phyloP scores from a whole-genome alignment of 768 basidiomycete species.

The Suillus decipiens region DNA sequence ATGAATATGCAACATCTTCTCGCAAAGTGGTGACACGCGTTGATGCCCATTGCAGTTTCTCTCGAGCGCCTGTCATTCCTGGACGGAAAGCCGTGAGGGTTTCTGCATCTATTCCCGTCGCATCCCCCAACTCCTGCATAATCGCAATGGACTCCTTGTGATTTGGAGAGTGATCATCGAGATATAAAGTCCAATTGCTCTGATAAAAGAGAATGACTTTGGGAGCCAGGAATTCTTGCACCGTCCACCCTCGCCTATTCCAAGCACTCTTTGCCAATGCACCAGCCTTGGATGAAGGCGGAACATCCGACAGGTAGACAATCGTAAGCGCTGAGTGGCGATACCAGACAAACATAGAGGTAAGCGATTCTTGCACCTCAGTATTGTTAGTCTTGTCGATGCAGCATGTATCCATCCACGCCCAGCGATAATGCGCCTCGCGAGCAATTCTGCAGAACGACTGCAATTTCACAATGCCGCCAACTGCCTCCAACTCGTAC shows the following conservation, averaged over 20 bases:
- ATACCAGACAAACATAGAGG: conserved; percentile 2
- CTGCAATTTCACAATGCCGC: background rate
- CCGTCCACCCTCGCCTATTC: background rate
- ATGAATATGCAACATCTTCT: background rate
- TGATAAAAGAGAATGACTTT: conserved; percentile 2
- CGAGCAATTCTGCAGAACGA: background rate
- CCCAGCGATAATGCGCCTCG: background rate
- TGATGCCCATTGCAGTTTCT: background rate
- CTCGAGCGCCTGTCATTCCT: background rate
- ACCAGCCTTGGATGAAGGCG: conserved; percentile 1
- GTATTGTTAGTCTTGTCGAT: background rate
- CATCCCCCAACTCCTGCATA: background rate
- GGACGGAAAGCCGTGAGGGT: background rate
- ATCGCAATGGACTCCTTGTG: background rate
- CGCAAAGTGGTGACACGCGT: background rate
- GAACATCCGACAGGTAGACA: background rate
- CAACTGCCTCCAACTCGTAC: background rate
- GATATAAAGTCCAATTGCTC: background rate
- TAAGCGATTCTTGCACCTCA: background rate
- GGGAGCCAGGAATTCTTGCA: background rate
- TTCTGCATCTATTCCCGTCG: background rate
- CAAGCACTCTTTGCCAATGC: background rate
- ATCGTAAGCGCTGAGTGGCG: conserved; percentile 2
- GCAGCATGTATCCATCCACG: conserved; percentile 2
- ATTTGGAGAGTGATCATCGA: background rate